Percentiles rank a stretch among this genome's conserved stretches.
phyloP scores from a whole-genome alignment of 2,329 filamentous ascomycete species.

The Corinectria fuckeliana region DNA sequence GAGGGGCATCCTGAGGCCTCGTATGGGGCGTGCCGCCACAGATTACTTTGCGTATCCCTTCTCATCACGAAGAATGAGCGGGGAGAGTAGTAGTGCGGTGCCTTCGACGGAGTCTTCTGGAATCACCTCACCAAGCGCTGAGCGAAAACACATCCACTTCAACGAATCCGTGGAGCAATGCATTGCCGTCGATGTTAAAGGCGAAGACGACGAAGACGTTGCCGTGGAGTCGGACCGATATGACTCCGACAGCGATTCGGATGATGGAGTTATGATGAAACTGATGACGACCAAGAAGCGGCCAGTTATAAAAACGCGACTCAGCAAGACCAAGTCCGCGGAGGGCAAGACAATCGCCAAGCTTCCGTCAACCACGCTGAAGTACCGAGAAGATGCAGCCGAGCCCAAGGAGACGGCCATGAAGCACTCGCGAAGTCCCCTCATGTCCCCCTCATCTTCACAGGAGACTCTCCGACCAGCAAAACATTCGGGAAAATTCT shows the following conservation, averaged over 20 bases:
- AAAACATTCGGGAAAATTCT: conserved; percentile 68
- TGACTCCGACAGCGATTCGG: conserved; percentile 70
- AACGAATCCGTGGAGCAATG: conserved; percentile 96
- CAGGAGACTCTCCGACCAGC: conserved; percentile 81
- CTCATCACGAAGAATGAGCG: conserved; percentile 65
- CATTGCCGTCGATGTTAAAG: conserved; percentile 89
- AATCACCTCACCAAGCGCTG: conserved; percentile 65
- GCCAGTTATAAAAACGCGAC: conserved; percentile 49
- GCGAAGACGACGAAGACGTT: conserved; percentile 75
- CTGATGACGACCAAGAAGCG: conserved; percentile 63
- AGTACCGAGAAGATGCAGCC: conserved; percentile 79
- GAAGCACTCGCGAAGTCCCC: conserved; percentile 64
- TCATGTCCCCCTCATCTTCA: conserved; percentile 76
- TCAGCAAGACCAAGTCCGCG: conserved; percentile 50
- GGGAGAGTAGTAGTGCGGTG: conserved; percentile 66
- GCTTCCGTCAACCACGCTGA: conserved; percentile 85
- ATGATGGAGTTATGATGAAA: conserved; percentile 87
- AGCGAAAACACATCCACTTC: conserved; percentile 90
- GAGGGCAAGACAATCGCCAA: conserved; percentile 89
- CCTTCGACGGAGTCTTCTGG: conserved; percentile 76
- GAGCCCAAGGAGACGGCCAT: conserved; percentile 68
- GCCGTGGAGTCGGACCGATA: conserved; percentile 63
- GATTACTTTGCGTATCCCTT: conserved; percentile 73
- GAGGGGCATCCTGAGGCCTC: conserved; percentile 56
- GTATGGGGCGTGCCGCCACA: conserved; percentile 68